A percentile compares a stretch with the other conserved stretches of the same genome.
These are phyloP conservation scores for Globisporangium cylindrosporum DNA, from an alignment of 352 stramenopile species.

Conservation along the genomic window DNA sequence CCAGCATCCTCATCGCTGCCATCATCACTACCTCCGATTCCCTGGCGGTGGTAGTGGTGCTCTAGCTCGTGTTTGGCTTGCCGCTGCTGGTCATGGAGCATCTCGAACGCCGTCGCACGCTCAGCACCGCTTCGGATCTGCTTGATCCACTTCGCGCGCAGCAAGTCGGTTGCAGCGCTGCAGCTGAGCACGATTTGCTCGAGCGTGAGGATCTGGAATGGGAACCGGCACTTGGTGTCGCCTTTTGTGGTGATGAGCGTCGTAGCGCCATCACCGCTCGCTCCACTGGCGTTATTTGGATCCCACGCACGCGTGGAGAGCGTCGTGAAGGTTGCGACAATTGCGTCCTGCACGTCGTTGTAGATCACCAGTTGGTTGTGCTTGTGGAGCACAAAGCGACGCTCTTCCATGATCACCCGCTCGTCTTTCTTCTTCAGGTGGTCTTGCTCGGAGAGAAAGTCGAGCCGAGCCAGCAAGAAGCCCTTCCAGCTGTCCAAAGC, in stretches of 20 bases:
- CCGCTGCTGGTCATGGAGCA: conserved; percentile 49
- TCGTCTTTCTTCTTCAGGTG: conserved; percentile 24
- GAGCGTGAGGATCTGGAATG: conserved; percentile 68
- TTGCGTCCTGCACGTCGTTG: conserved; percentile 27
- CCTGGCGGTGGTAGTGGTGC: not conserved
- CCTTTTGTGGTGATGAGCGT: conserved; percentile 22
- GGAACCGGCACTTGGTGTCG: conserved; percentile 35
- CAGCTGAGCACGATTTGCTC: conserved; percentile 65
- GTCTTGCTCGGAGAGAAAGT: conserved; percentile 26
- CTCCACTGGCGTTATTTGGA: conserved; percentile 3
- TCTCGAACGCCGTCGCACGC: conserved; percentile 45
- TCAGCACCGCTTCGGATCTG: conserved; percentile 55
- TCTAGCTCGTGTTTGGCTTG: conserved; percentile 19
- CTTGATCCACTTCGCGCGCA: conserved; percentile 65
- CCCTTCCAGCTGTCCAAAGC: conserved; percentile 13
- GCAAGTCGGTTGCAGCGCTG: conserved; percentile 49
- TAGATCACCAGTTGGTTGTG: conserved; percentile 48
- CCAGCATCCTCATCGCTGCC: not conserved
- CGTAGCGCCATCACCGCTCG: conserved; percentile 6
- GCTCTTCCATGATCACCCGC: conserved; percentile 37
- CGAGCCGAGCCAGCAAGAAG: conserved; percentile 33
- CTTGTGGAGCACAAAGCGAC: conserved; percentile 42
- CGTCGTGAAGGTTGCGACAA: conserved; percentile 33
- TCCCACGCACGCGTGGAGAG: conserved; percentile 48
- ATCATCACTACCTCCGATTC: not conserved